These are phyloP conservation scores for Trichoderma atrobrunneum DNA, from an alignment of 2,329 filamentous ascomycete genomes.

Conservation along the genomic window DNA sequence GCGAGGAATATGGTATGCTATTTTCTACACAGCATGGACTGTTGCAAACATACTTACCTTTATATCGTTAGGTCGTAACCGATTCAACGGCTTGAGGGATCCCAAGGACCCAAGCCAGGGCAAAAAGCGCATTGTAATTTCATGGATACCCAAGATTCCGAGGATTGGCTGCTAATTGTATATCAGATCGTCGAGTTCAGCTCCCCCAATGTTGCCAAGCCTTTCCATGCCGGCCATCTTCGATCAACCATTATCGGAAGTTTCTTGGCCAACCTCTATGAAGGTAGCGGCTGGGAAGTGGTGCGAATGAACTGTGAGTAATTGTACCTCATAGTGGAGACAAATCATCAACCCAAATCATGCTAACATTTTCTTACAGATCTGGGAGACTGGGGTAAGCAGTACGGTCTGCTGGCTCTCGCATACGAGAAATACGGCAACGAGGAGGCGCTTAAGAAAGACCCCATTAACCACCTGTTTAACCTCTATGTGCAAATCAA, in stretches of 20 bases:
- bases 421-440: slow-evolving; percentile 73
- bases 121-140: slow-evolving; percentile 54
- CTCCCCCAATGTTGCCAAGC: slow-evolving; percentile 83
- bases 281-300: slow-evolving; percentile 70
- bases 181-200: slow-evolving; percentile 71
- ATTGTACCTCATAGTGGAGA: neutral
- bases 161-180: neutral
- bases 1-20: slow-evolving; percentile 45
- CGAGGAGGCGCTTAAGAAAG: slow-evolving; percentile 65
- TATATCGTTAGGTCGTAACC: slow-evolving; percentile 5
- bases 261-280: slow-evolving; percentile 70
- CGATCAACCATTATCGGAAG: slow-evolving; percentile 77
- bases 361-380: slow-evolving; percentile 40
- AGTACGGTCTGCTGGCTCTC: slow-evolving; percentile 69
- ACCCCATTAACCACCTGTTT: slow-evolving; percentile 80
- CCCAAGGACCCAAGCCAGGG: slow-evolving; percentile 57
- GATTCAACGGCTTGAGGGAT: slow-evolving; percentile 58
- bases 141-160: neutral
- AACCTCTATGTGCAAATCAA: slow-evolving; percentile 81
- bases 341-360: neutral
- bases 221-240: slow-evolving; percentile 75
- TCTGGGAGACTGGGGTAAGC: slow-evolving; percentile 78
- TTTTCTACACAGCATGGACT: neutral
- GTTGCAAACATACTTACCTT: neutral
- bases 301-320: slow-evolving; percentile 59